These are phyloP conservation scores for Purshia tridentata DNA, from an alignment of 306 rosid species.

Conservation along the genomic window DNA sequence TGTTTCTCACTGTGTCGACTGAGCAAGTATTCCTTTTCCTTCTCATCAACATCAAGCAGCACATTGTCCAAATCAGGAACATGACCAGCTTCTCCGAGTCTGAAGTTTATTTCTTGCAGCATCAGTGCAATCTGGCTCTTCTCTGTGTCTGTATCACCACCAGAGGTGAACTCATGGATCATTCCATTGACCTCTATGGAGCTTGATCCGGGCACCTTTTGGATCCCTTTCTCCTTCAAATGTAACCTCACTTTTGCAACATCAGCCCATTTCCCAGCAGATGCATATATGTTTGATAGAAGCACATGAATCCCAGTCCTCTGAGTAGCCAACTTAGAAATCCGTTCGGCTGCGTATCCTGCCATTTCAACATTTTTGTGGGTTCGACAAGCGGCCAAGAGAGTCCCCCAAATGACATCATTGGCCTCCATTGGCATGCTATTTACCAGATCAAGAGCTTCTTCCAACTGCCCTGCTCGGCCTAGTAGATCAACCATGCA, in stretches of 20 bases:
- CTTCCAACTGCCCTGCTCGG: slow-evolving; percentile 61
- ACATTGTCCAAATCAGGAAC: slow-evolving; percentile 75
- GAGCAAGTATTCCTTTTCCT: slow-evolving; percentile 62
- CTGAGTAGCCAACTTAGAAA: slow-evolving; percentile 48
- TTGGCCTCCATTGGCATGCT: slow-evolving; percentile 76
- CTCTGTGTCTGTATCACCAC: slow-evolving; percentile 56
- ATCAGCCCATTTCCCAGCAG: slow-evolving; percentile 71
- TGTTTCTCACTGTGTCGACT: slow-evolving; percentile 72
- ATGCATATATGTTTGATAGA: slow-evolving; percentile 73
- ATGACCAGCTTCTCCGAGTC: slow-evolving; percentile 57
- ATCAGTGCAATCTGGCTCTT: slow-evolving; percentile 42
- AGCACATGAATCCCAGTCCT: slow-evolving; percentile 58
- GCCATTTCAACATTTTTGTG: slow-evolving; percentile 60
- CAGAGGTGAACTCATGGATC: slow-evolving; percentile 67
- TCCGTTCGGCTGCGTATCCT: slow-evolving; percentile 50
- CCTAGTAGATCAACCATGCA: slow-evolving; percentile 84
- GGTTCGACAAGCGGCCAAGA: slow-evolving; percentile 71
- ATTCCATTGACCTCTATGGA: slow-evolving; percentile 54
- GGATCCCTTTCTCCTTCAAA: slow-evolving; percentile 60
- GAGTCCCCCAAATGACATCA: slow-evolving; percentile 75
- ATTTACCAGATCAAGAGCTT: slow-evolving; percentile 61
- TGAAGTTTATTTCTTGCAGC: slow-evolving; percentile 57
- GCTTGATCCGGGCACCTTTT: slow-evolving; percentile 68
- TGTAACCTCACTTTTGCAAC: slow-evolving; percentile 79
- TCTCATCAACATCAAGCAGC: slow-evolving; percentile 63